Conservation (phyloP, 331 rosid species). For the Malus hybrid region DNA sequence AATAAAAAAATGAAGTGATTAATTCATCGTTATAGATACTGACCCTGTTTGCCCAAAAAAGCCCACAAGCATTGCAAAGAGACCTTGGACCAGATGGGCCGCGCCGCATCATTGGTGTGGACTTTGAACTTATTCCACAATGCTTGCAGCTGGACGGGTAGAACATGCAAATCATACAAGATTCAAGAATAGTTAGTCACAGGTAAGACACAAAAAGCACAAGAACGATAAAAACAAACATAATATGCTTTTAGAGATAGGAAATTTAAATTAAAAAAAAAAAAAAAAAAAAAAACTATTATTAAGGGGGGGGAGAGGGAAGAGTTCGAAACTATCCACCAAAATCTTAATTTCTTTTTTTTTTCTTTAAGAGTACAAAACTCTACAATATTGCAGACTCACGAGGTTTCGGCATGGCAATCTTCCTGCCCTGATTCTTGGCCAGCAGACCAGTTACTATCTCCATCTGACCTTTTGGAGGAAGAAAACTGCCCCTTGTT, state of each 20-base stretch:
- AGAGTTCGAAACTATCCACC: neutral
- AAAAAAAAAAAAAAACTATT: neutral
- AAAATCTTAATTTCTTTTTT: neutral
- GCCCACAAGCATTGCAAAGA: conserved; percentile 96
- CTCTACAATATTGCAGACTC: conserved; percentile 30
- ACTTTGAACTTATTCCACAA: conserved; percentile 84
- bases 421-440: conserved; percentile 73
- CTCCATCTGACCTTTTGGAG: conserved; percentile 81
- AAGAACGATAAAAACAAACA: neutral
- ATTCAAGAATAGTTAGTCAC: conserved; percentile 1
- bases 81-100: conserved; percentile 95
- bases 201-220: neutral
- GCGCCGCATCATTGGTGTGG: conserved; percentile 97
- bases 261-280: too few species aligned
- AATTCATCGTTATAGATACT: conserved; percentile 26
- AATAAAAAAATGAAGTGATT: neutral
- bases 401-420: conserved; percentile 59
- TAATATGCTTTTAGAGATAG: neutral
- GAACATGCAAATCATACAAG: conserved; percentile 15
- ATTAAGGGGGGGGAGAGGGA: too few species aligned
- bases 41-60: conserved; percentile 93
- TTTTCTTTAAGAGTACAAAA: neutral
- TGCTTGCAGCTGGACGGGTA: conserved; percentile 65
- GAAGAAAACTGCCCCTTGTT: conserved; percentile 97
- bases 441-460: conserved; percentile 46